These are phyloP conservation scores for Colletotrichum sp. DNA, from an alignment of 2,329 filamentous ascomycete species.

Conservation along the genomic window DNA sequence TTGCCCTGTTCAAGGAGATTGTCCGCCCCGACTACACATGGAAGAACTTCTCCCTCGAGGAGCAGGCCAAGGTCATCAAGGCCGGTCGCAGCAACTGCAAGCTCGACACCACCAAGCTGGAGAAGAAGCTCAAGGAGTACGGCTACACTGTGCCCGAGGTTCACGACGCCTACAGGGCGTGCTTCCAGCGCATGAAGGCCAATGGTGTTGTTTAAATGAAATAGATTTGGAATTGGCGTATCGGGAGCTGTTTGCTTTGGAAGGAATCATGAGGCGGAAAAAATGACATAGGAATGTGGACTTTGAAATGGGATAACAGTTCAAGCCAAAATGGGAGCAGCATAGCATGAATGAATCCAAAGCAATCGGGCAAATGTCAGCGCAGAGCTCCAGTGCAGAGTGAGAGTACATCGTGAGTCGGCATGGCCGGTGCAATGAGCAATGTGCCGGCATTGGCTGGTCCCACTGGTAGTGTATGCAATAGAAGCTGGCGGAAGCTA, in stretches of 20 bases:
- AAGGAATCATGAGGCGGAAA: background rate
- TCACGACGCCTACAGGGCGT: slow-evolving; percentile 64
- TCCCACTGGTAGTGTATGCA: background rate
- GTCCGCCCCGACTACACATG: slow-evolving; percentile 65
- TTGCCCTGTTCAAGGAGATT: slow-evolving; percentile 66
- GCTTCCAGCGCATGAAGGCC: slow-evolving; percentile 69
- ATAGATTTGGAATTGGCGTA: background rate
- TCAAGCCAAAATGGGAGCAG: background rate
- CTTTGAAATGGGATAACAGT: background rate
- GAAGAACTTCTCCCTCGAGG: slow-evolving; percentile 70
- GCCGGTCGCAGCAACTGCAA: slow-evolving; percentile 71
- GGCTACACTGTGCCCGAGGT: slow-evolving; percentile 64
- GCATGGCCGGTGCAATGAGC: background rate
- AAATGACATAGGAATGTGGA: background rate
- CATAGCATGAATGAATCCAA: background rate
- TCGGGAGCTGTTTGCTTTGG: background rate
- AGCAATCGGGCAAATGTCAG: background rate
- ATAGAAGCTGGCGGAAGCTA: background rate
- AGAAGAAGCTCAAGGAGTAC: slow-evolving; percentile 64
- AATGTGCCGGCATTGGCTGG: background rate
- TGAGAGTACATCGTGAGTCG: background rate
- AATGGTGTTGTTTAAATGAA: slow-evolving; percentile 51
- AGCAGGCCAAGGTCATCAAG: slow-evolving; percentile 72
- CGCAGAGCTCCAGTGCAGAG: background rate
- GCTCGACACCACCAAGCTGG: slow-evolving; percentile 67